A percentile compares a stretch with the other conserved stretches of the same genome.
phyloP scores from a whole-genome alignment of 495 filamentous ascomycete genomes.

The Lepraria neglecta region DNA sequence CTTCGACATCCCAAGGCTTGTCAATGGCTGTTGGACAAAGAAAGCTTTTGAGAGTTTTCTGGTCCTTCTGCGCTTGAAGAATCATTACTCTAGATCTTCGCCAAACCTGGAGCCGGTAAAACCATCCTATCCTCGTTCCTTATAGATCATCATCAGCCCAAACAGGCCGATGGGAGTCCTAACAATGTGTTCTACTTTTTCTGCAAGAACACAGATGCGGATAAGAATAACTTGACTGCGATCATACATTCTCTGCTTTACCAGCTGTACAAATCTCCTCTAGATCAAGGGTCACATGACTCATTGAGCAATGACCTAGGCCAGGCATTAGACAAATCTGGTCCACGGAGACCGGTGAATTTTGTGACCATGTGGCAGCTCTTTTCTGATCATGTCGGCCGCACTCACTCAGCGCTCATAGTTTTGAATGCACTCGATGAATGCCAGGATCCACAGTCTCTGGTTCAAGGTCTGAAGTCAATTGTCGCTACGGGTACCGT shows the following conservation, averaged over 20 bases:
- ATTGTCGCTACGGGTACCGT: neutral
- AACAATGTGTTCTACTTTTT: conserved; percentile 11
- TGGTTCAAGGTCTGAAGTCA: neutral
- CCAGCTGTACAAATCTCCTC: neutral
- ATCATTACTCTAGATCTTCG: conserved; percentile 6
- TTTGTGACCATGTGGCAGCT: neutral
- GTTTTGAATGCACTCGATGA: conserved; percentile 8
- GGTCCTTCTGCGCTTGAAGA: neutral
- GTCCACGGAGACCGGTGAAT: conserved; percentile 2
- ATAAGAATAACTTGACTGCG: conserved; percentile 2
- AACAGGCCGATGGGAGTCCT: neutral
- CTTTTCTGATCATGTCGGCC: neutral
- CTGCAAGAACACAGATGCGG: conserved; percentile 10
- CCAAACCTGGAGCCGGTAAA: conserved; percentile 10
- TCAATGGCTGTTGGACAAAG: conserved; percentile 10
- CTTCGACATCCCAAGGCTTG: conserved; percentile 8
- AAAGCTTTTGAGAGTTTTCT: neutral
- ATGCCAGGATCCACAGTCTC: neutral
- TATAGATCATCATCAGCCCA: neutral
- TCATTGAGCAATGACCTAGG: neutral
- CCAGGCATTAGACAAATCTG: neutral
- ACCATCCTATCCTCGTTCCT: conserved; percentile 18
- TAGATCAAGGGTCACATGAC: neutral
- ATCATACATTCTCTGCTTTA: conserved; percentile 11
- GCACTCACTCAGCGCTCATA: neutral